These are phyloP conservation scores for Fomitopsis betulina DNA, from an alignment of 1,284 basidiomycete species.

Conservation along the genomic window DNA sequence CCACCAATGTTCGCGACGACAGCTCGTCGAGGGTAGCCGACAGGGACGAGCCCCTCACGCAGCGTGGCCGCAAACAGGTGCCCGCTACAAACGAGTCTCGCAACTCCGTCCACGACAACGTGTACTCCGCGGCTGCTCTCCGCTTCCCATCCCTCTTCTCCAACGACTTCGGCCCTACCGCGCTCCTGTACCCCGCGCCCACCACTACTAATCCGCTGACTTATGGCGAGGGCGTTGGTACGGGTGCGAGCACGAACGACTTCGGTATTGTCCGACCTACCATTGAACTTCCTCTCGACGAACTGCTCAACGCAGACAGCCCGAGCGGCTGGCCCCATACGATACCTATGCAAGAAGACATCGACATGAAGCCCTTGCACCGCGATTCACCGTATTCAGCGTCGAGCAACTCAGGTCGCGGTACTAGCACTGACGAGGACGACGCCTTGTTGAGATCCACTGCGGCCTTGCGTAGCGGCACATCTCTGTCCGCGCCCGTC, in stretches of 20 bases:
- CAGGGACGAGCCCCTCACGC: slow-evolving; percentile 35
- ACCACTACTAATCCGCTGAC: slow-evolving; percentile 61
- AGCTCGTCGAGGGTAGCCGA: slow-evolving; percentile 12
- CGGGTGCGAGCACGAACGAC: slow-evolving; percentile 34
- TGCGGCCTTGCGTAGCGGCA: slow-evolving; percentile 29
- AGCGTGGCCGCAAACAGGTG: slow-evolving; percentile 34
- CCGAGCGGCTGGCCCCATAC: slow-evolving; percentile 30
- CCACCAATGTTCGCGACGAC: slow-evolving; percentile 23
- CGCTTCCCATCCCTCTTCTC: slow-evolving; percentile 71
- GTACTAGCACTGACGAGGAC: slow-evolving; percentile 20
- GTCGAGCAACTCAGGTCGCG: slow-evolving; percentile 25
- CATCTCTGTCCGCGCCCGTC: slow-evolving; percentile 33
- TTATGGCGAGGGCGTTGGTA: slow-evolving; percentile 66
- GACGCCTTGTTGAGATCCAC: slow-evolving; percentile 29
- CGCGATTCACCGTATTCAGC: slow-evolving; percentile 25
- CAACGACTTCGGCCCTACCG: slow-evolving; percentile 67
- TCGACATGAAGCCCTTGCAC: slow-evolving; percentile 27
- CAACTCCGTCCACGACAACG: slow-evolving; percentile 14
- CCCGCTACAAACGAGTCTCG: slow-evolving; percentile 14
- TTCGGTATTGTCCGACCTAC: slow-evolving; percentile 71
- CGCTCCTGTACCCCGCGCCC: slow-evolving; percentile 64
- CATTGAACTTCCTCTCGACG: slow-evolving; percentile 75
- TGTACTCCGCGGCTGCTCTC: slow-evolving; percentile 29
- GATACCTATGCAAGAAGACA: slow-evolving; percentile 25
- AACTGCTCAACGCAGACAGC: slow-evolving; percentile 51